Percentiles rank a stretch among this genome's conserved stretches.
Evolutionary conservation across 1,284 basidiomycete genomes (phyloP).

Genomic region (Cutaneotrichosporon daszewskae): DNA sequence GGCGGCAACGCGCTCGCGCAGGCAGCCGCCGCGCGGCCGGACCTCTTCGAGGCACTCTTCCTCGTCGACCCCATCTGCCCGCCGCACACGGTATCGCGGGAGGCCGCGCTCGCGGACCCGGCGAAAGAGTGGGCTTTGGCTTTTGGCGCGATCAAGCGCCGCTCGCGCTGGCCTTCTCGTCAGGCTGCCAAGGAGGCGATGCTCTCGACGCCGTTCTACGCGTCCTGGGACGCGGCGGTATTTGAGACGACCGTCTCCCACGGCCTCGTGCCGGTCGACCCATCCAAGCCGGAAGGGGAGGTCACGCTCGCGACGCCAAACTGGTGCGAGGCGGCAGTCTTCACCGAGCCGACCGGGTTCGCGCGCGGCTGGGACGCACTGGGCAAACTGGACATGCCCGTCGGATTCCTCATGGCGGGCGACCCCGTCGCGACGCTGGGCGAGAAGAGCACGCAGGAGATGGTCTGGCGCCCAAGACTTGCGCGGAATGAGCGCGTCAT

Average conservation of each 20-base stretch:
- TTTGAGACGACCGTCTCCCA: slow-evolving; percentile 61
- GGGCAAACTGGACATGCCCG: slow-evolving; percentile 24
- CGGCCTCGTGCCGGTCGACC: slow-evolving; percentile 54
- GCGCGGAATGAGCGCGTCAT: slow-evolving; percentile 24
- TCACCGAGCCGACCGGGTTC: slow-evolving; percentile 25
- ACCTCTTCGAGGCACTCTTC: slow-evolving; percentile 66
- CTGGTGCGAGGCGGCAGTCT: slow-evolving; percentile 33
- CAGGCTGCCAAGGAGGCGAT: slow-evolving; percentile 1
- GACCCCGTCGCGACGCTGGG: slow-evolving; percentile 22
- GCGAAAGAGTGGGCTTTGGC: slow-evolving; percentile 12
- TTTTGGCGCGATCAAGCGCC: slow-evolving; percentile 31
- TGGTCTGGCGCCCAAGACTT: slow-evolving; percentile 27
- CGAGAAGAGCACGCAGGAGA: slow-evolving; percentile 17
- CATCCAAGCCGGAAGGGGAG: slow-evolving; percentile 10
- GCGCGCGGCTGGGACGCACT: slow-evolving; percentile 34
- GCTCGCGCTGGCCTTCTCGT: slow-evolving; percentile 6
- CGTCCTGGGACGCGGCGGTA: slow-evolving; percentile 54
- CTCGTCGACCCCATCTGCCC: slow-evolving; percentile 64
- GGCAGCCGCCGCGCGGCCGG: slow-evolving; percentile 60
- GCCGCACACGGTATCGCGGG: no score
- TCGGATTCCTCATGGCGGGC: slow-evolving; percentile 23
- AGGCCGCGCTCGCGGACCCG: background rate
- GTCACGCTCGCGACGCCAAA: slow-evolving; percentile 32
- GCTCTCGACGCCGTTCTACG: slow-evolving; percentile 41
- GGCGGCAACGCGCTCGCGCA: slow-evolving; percentile 36